These are phyloP conservation scores for Volvariella surrecta DNA, from an alignment of 1,284 basidiomycete genomes.

Conservation along the genomic window DNA sequence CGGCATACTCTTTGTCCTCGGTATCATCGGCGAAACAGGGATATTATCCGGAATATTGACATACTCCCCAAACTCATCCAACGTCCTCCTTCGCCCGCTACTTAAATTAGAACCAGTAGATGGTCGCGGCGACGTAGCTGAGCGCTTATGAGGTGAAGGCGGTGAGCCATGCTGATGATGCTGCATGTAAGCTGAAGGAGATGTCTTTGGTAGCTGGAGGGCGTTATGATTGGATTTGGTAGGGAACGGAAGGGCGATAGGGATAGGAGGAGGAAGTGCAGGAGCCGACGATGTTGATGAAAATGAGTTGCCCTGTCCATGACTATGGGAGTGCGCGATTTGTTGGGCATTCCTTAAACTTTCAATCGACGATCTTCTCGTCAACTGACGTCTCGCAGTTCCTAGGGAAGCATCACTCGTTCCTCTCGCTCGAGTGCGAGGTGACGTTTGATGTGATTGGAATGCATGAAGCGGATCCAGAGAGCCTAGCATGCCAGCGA, in stretches of 20 bases:
- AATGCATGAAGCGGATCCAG: slow-evolving; percentile 18
- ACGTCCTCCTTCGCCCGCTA: slow-evolving; percentile 4
- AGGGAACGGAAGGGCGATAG: no score
- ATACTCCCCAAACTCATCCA: slow-evolving; percentile 11
- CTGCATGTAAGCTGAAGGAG: no score
- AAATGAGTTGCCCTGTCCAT: no score
- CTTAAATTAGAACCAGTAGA: background rate
- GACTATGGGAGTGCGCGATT: background rate
- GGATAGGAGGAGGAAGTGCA: no score
- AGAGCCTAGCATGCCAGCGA: slow-evolving; percentile 15
- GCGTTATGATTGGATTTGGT: no score
- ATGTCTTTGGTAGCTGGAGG: no score
- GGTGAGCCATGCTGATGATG: no score
- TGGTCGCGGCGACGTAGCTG: no score
- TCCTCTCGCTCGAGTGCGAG: slow-evolving; percentile 15
- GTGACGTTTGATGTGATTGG: slow-evolving; percentile 12
- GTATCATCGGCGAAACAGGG: slow-evolving; percentile 14
- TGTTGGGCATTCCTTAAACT: slow-evolving; percentile 12
- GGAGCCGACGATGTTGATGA: no score
- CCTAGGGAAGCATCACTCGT: slow-evolving; percentile 15
- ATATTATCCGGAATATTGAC: slow-evolving; percentile 2
- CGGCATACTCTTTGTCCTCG: slow-evolving; percentile 38
- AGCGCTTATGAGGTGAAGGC: no score
- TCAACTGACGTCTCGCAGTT: background rate
- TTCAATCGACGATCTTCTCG: slow-evolving; percentile 16